Evolutionary conservation across 208 protist genomes (phyloP).

Genomic region (Trichomonas vaginalis): DNA sequence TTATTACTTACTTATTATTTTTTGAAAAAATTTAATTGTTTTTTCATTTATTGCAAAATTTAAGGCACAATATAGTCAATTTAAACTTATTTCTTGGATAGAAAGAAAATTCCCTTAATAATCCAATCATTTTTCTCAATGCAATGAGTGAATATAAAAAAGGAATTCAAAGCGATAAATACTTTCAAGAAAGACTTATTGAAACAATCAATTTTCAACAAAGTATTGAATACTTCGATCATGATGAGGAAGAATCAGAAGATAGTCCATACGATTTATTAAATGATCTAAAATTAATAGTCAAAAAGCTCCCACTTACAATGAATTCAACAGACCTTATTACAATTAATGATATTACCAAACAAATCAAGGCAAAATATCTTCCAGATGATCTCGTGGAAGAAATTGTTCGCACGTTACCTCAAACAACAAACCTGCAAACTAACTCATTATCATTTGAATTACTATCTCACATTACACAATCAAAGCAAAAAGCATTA

Average conservation of each 20-base stretch:
- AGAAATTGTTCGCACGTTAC: not conserved
- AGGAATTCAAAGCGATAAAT: too few species aligned
- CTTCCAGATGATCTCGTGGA: not conserved
- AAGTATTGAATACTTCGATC: not conserved
- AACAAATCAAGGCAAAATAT: not conserved
- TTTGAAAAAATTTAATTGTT: too few species aligned
- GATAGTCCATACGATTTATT: not conserved
- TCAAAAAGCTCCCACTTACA: not conserved
- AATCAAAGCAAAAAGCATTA: not conserved
- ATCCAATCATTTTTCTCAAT: too few species aligned
- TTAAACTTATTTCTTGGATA: too few species aligned
- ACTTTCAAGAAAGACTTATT: not conserved
- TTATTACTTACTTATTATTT: too few species aligned
- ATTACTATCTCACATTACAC: not conserved
- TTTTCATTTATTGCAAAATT: too few species aligned
- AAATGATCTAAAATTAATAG: not conserved
- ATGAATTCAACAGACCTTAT: not conserved
- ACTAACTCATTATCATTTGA: not conserved
- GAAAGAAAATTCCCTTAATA: too few species aligned
- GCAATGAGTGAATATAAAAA: too few species aligned
- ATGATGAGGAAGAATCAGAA: not conserved
- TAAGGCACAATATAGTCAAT: too few species aligned
- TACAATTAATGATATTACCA: not conserved
- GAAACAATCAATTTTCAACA: not conserved
- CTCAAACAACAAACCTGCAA: not conserved